Percentiles rank a stretch among this genome's conserved stretches.
These are phyloP conservation scores for Climacium dendroides DNA, from an alignment of 225 moss, liverwort and hornwort species.

Conservation along the genomic window DNA sequence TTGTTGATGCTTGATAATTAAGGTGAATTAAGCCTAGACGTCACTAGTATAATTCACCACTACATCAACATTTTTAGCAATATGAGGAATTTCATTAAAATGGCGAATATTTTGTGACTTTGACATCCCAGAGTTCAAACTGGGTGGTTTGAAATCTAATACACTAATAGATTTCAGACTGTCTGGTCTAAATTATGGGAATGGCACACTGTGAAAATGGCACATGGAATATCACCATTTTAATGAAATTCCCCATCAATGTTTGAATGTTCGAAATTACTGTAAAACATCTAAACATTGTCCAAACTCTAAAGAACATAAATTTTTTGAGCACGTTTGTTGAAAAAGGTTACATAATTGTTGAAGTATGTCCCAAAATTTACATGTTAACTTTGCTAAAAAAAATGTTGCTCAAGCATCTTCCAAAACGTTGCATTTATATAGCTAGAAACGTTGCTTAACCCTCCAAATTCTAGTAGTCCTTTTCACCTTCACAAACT, in stretches of 20 bases:
- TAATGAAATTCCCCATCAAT: too few species aligned
- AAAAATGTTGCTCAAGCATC: not conserved
- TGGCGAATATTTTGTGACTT: too few species aligned
- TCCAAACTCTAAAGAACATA: not conserved
- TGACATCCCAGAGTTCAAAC: too few species aligned
- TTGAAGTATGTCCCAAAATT: not conserved
- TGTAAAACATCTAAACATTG: accelerated
- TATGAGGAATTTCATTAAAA: too few species aligned
- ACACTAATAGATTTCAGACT: too few species aligned
- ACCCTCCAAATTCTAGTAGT: not conserved
- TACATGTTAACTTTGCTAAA: not conserved
- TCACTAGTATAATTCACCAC: not conserved
- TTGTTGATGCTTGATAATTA: not conserved
- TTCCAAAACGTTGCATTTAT: not conserved
- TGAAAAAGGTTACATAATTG: not conserved
- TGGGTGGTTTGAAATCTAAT: too few species aligned
- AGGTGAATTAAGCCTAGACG: not conserved
- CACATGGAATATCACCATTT: too few species aligned
- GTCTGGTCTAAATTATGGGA: too few species aligned
- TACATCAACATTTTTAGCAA: not conserved
- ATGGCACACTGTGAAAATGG: too few species aligned
- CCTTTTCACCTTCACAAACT: not conserved
- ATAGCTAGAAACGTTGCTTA: not conserved
- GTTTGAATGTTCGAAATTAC: not conserved
- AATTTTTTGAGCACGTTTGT: not conserved